Evolutionary conservation across 805 yeast genomes (phyloP), one percentile per base, ranked within the genome.

Genomic region (Tanozyma kutaoensis): DNA sequence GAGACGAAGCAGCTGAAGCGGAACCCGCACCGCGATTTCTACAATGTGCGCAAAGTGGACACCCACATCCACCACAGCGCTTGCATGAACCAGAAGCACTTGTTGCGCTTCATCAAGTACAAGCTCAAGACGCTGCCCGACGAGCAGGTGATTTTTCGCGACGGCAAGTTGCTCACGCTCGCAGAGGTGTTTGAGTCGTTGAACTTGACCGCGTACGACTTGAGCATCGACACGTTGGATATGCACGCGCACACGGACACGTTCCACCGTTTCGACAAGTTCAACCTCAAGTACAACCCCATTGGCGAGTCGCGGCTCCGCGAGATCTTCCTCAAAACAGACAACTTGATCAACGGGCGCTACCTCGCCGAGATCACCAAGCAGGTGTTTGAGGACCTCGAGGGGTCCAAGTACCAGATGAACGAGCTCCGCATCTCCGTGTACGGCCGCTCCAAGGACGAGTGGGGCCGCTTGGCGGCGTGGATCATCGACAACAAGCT

Each of bases 201-300:
- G 50, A 76, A 82, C 30, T 66, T 91, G 33, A 77, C 95, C 1
- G 97, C 96, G 2, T 91, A 93, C 48, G 98, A 91, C 48, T 62
- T 91, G 32, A 79, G 93, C 31, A 91, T 91, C 43, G 99, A 91
- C 45, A 93, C 98, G 2, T 66, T 91, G 39, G 99, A 91, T 54
- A 91, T 91, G 99, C 99, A 91, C 54, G 99, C 99, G 4, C 98
- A 91, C 52, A 80, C 86, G 37, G 99, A 91, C 45, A 80, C 97
- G 1, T 91, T 91, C 68, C 99, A 91, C 53, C 69, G 99, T 43
- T 91, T 91, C 47, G 99, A 91, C 55, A 91, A 91, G 55, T 91
- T 91, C 66, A 91, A 91, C 51, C 65, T 91, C 57, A 93, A 91
- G 51, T 91, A 91, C 58, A 91, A 91, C 48, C 99, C 99, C 13